These are phyloP conservation scores for Hymenoscyphus albidus DNA, from an alignment of 2,329 filamentous ascomycete genomes.

Conservation along the genomic window DNA sequence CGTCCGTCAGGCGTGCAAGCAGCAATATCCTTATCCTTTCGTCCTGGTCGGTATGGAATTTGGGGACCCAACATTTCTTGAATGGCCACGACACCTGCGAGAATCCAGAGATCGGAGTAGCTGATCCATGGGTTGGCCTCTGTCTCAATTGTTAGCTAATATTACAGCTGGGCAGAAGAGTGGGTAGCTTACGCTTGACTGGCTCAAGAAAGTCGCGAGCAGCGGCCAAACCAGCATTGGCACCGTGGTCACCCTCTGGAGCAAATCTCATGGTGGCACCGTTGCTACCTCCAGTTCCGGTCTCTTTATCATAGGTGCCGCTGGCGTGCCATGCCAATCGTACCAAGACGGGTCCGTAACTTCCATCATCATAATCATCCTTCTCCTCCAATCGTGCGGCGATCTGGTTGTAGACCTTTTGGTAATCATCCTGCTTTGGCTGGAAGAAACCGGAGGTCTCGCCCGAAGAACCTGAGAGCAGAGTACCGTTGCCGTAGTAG, in stretches of 20 bases:
- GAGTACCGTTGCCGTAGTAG: slow-evolving; percentile 51
- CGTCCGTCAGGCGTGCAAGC: slow-evolving; percentile 94
- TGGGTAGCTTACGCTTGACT: slow-evolving; percentile 63
- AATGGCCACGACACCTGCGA: slow-evolving; percentile 77
- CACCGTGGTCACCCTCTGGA: slow-evolving; percentile 84
- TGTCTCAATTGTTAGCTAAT: slow-evolving; percentile 32
- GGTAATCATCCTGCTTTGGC: slow-evolving; percentile 83
- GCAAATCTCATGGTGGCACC: slow-evolving; percentile 95
- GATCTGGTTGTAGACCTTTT: slow-evolving; percentile 89
- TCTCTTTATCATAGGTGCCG: slow-evolving; percentile 87
- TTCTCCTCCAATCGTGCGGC: slow-evolving; percentile 78
- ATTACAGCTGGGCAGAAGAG: not conserved
- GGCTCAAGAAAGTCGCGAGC: slow-evolving; percentile 93
- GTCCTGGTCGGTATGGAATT: slow-evolving; percentile 86
- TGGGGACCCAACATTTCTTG: slow-evolving; percentile 92
- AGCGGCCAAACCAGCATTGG: slow-evolving; percentile 82
- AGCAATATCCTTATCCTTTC: slow-evolving; percentile 70
- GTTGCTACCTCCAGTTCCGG: slow-evolving; percentile 87
- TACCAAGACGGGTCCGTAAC: slow-evolving; percentile 87
- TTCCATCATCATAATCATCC: slow-evolving; percentile 94
- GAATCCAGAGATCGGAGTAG: slow-evolving; percentile 96
- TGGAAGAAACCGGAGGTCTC: slow-evolving; percentile 55
- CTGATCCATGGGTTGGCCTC: slow-evolving; percentile 90
- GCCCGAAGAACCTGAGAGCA: slow-evolving; percentile 36
- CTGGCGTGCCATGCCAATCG: slow-evolving; percentile 92